These are phyloP conservation scores for Alternaria infectoria DNA, from an alignment of 2,329 filamentous ascomycete species.

Conservation along the genomic window DNA sequence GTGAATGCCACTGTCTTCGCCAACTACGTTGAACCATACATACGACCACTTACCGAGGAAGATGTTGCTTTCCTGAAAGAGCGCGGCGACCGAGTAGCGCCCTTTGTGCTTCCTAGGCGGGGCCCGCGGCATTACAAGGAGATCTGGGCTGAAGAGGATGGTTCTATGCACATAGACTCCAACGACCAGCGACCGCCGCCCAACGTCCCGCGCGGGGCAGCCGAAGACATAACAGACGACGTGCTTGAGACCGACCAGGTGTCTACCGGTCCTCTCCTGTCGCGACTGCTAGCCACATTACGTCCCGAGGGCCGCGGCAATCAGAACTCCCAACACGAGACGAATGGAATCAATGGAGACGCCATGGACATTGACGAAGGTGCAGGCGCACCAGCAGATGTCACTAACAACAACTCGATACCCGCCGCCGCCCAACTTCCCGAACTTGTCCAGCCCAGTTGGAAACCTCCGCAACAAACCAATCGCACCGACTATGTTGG, in stretches of 20 bases:
- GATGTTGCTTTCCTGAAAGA: conserved; percentile 93
- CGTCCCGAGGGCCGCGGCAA: conserved; percentile 74
- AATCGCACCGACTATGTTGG: conserved; percentile 80
- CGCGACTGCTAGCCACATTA: conserved; percentile 79
- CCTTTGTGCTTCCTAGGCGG: conserved; percentile 85
- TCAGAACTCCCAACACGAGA: conserved; percentile 60
- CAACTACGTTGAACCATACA: conserved; percentile 90
- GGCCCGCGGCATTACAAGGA: conserved; percentile 87
- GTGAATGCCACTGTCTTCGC: conserved; percentile 93
- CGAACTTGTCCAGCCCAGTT: conserved; percentile 75
- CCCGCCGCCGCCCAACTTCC: conserved; percentile 80
- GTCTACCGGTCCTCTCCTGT: conserved; percentile 84
- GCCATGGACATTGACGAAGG: conserved; percentile 56
- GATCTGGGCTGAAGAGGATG: conserved; percentile 93
- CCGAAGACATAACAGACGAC: conserved; percentile 86
- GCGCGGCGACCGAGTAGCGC: conserved; percentile 78
- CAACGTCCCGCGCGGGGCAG: conserved; percentile 82
- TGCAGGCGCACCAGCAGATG: conserved; percentile 38
- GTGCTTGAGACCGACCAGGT: conserved; percentile 88
- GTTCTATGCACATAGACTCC: conserved; percentile 74
- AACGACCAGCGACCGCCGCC: conserved; percentile 72
- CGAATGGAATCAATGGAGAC: conserved; percentile 60
- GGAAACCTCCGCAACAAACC: conserved; percentile 76
- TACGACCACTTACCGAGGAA: conserved; percentile 87
- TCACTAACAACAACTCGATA: conserved; percentile 47